These are phyloP conservation scores for Sinapis alba DNA, from an alignment of 441 rosid species.

Conservation along the genomic window DNA sequence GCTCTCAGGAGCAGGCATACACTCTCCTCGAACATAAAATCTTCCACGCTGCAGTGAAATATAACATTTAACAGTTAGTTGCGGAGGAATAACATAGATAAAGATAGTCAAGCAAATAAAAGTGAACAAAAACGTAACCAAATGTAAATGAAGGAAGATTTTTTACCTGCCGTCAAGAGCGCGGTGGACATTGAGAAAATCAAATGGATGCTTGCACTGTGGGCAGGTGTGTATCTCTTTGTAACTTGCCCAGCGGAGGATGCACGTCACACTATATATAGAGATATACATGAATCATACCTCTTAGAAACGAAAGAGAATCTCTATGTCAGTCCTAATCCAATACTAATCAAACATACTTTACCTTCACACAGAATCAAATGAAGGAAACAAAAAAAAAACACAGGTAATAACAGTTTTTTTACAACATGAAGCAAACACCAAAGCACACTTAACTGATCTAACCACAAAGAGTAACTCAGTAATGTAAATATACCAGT, in stretches of 20 bases:
- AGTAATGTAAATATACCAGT: no score
- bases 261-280: conserved; percentile 77
- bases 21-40: conserved; percentile 84
- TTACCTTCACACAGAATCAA: neutral
- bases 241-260: conserved; percentile 91
- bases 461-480: neutral
- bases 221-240: conserved; percentile 75
- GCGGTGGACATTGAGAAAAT: conserved; percentile 81
- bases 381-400: neutral
- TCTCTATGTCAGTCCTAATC: neutral
- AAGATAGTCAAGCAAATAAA: conserved; percentile 8
- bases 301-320: conserved; percentile 20
- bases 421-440: neutral
- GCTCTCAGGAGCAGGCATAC: conserved; percentile 87
- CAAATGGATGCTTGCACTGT: conserved; percentile 92
- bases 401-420: neutral
- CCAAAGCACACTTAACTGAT: neutral
- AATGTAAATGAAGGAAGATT: neutral
- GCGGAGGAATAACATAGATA: neutral
- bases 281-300: conserved; percentile 26
- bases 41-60: conserved; percentile 54
- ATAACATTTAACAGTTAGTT: neutral
- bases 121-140: neutral
- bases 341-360: neutral
- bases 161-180: conserved; percentile 82